Conservation (phyloP, 768 basidiomycete genomes). For the Rickenella mellea region DNA sequence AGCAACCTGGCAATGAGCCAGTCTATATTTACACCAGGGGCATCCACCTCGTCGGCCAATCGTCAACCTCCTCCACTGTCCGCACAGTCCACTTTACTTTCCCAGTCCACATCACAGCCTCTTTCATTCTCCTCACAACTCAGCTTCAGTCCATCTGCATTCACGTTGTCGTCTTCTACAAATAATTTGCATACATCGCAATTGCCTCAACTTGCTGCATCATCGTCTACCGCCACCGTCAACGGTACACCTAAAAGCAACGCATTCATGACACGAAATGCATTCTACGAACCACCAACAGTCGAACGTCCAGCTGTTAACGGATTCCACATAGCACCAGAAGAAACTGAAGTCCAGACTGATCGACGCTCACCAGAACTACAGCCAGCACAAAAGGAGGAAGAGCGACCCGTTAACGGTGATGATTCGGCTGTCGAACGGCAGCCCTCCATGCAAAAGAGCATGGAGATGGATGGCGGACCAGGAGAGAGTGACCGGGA, state of each 20-base stretch:
- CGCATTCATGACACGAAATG: constrained; percentile 37
- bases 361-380: constrained; percentile 3
- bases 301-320: constrained; percentile 8
- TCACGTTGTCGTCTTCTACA: constrained; percentile 6
- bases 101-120: neutral
- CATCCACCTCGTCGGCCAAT: neutral
- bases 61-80: neutral
- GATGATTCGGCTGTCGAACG: constrained; percentile 8
- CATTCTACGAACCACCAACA: constrained; percentile 53
- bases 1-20: constrained; percentile 5
- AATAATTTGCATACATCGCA: constrained; percentile 2
- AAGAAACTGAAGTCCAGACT: constrained; percentile 1
- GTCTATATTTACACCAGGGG: neutral
- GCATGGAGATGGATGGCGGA: constrained; percentile 22
- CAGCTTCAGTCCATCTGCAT: constrained; percentile 4
- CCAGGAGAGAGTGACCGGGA: constrained; percentile 27
- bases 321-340: constrained; percentile 11
- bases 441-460: constrained; percentile 8
- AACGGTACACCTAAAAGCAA: constrained; percentile 32
- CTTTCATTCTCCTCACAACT: neutral
- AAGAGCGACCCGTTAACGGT: constrained; percentile 9
- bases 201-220: constrained; percentile 12
- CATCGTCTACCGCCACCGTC: constrained; percentile 5
- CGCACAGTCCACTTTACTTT: neutral
- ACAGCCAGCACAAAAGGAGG: constrained; percentile 3